Evolutionary conservation across 2,329 filamentous ascomycete species (phyloP).

Genomic region (Chalaropsis thielavioides): DNA sequence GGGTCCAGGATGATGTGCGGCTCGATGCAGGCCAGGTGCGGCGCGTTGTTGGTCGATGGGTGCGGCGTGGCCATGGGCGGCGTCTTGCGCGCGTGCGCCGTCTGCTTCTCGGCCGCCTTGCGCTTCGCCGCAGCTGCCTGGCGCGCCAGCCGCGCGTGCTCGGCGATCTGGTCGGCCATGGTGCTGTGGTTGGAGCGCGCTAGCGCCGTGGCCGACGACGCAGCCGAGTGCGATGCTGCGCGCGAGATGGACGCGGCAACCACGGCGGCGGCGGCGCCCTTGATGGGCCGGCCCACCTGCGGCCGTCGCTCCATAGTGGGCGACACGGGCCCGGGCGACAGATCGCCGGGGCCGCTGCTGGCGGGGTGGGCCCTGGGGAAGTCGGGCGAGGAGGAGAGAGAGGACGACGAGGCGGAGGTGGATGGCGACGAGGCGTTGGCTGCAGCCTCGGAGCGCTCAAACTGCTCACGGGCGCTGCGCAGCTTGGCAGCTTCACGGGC

Average conservation of each 20-base stretch:
- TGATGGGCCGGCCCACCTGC: constrained; percentile 18
- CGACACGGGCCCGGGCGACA: constrained; percentile 12
- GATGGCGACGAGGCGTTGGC: constrained; percentile 20
- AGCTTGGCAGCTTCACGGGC: constrained; percentile 53
- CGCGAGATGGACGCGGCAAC: constrained; percentile 14
- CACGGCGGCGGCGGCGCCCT: constrained; percentile 19
- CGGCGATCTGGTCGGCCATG: constrained; percentile 42
- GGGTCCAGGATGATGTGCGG: constrained; percentile 64
- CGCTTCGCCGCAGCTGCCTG: constrained; percentile 41
- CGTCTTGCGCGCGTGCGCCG: constrained; percentile 38
- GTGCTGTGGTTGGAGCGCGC: constrained; percentile 24
- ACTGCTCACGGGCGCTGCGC: constrained; percentile 21
- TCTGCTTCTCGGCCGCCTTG: constrained; percentile 41
- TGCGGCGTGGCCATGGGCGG: constrained; percentile 36
- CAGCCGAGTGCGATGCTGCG: constrained; percentile 4
- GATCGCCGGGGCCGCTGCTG: neutral
- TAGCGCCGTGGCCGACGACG: constrained; percentile 15
- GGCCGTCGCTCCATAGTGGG: constrained; percentile 8
- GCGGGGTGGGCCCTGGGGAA: constrained; percentile 14
- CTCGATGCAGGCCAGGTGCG: constrained; percentile 40
- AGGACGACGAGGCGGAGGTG: neutral
- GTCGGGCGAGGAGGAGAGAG: neutral
- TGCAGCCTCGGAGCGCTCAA: constrained; percentile 10
- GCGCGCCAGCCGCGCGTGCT: constrained; percentile 45
- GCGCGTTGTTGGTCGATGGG: constrained; percentile 41